phyloP scores from a whole-genome alignment of 2,329 filamentous ascomycete genomes.

The Colletotrichum theobromicola region DNA sequence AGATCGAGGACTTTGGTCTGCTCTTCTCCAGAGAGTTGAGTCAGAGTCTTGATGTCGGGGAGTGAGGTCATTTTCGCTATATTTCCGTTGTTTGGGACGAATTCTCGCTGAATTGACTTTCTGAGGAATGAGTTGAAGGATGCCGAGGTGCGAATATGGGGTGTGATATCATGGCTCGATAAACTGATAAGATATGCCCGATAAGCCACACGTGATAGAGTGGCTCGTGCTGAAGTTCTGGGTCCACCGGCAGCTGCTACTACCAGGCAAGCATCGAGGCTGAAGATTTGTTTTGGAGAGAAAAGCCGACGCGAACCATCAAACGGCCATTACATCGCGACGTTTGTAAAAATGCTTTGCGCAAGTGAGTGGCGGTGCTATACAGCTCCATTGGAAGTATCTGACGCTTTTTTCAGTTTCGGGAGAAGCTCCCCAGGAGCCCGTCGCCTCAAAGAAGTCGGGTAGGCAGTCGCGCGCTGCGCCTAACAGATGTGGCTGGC shows the following conservation, averaged over 20 bases:
- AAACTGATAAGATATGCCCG: neutral
- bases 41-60: slow-evolving; percentile 62
- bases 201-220: slow-evolving; percentile 3
- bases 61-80: slow-evolving; percentile 41
- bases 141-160: neutral
- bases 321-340: slow-evolving; percentile 9
- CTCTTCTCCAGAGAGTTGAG: slow-evolving; percentile 57
- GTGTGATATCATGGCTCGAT: slow-evolving; percentile 5
- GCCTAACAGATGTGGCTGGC: neutral
- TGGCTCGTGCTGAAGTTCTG: slow-evolving; percentile 11
- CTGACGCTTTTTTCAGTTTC: slow-evolving; percentile 69
- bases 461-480: slow-evolving; percentile 58
- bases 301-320: slow-evolving; percentile 10
- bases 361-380: slow-evolving; percentile 42
- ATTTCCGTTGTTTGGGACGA: neutral
- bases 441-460: slow-evolving; percentile 93
- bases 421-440: slow-evolving; percentile 92
- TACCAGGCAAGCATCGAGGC: slow-evolving; percentile 11
- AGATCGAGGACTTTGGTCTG: slow-evolving; percentile 71
- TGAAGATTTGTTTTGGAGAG: slow-evolving; percentile 23
- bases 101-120: neutral
- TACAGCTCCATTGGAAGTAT: neutral
- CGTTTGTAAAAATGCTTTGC: slow-evolving; percentile 21
- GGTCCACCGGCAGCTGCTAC: slow-evolving; percentile 5
- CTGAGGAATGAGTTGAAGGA: neutral